Evolutionary conservation across 2,329 filamentous ascomycete genomes (phyloP).

Genomic region (Talaromyces amestolkiae): DNA sequence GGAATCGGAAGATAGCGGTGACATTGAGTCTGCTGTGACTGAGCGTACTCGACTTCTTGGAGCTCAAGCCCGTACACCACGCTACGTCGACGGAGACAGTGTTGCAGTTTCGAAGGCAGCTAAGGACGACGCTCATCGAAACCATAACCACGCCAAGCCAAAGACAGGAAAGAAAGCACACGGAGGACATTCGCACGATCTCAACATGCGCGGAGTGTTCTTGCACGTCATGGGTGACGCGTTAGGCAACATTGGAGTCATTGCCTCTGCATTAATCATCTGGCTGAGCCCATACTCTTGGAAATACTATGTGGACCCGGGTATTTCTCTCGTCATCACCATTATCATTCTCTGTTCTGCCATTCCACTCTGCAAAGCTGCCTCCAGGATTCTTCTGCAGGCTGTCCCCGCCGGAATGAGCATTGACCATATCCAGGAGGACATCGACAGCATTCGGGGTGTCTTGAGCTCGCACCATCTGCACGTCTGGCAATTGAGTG

Average conservation of each 20-base stretch:
- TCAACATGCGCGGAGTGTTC: slow-evolving; percentile 86
- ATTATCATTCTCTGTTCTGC: slow-evolving; percentile 61
- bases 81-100: slow-evolving; percentile 34
- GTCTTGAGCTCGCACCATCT: slow-evolving; percentile 91
- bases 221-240: slow-evolving; percentile 57
- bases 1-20: slow-evolving; percentile 56
- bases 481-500: slow-evolving; percentile 95
- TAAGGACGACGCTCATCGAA: slow-evolving; percentile 54
- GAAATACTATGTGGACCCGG: slow-evolving; percentile 84
- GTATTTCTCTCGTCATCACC: slow-evolving; percentile 91
- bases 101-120: slow-evolving; percentile 18
- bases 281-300: slow-evolving; percentile 82
- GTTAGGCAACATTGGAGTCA: slow-evolving; percentile 49
- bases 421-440: slow-evolving; percentile 85
- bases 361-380: slow-evolving; percentile 52
- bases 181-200: slow-evolving; percentile 58
- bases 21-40: slow-evolving; percentile 50
- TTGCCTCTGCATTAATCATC: slow-evolving; percentile 73
- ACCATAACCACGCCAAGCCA: slow-evolving; percentile 76
- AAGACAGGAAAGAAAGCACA: slow-evolving; percentile 57
- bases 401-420: slow-evolving; percentile 86
- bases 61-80: slow-evolving; percentile 41
- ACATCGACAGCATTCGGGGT: slow-evolving; percentile 80
- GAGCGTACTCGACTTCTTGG: slow-evolving; percentile 40
- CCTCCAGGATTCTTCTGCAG: slow-evolving; percentile 79